A percentile compares a stretch with the other conserved stretches of the same genome.
These are phyloP conservation scores for Kwoniella newhampshirensis DNA, from an alignment of 768 basidiomycete genomes.

Conservation along the genomic window DNA sequence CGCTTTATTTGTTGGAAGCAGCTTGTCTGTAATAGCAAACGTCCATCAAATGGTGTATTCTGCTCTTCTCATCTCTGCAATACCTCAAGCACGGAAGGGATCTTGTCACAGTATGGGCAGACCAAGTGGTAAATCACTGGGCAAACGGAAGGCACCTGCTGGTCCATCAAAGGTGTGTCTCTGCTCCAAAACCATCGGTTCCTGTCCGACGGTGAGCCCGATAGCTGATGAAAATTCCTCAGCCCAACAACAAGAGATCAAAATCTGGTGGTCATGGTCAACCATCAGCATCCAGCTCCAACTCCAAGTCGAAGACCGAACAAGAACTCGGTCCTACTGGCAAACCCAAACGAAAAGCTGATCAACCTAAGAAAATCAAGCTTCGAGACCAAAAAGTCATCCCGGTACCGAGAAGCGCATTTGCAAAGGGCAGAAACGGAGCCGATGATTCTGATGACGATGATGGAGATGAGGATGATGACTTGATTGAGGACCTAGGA, in stretches of 20 bases:
- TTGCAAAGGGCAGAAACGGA: constrained; percentile 18
- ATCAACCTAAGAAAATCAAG: constrained; percentile 51
- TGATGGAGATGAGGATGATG: constrained; percentile 66
- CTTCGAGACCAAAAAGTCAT: constrained; percentile 49
- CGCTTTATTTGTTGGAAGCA: no score
- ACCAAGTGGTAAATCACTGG: constrained; percentile 28
- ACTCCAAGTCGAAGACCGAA: neutral
- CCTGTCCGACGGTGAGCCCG: neutral
- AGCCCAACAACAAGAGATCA: constrained; percentile 1
- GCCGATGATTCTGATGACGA: constrained; percentile 58
- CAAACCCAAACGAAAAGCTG: constrained; percentile 40
- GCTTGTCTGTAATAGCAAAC: neutral
- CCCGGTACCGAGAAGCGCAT: constrained; percentile 45
- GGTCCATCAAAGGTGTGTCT: constrained; percentile 22
- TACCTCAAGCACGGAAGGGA: no score
- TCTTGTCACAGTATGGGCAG: constrained; percentile 24
- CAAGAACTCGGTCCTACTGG: constrained; percentile 32
- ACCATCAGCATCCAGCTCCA: no score
- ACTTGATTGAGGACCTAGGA: constrained; percentile 65
- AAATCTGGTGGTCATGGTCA: neutral
- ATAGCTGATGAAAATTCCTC: neutral
- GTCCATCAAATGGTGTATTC: neutral
- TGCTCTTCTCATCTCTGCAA: neutral
- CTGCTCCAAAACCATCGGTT: neutral
- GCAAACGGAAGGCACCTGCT: constrained; percentile 38